Conservation (phyloP, 306 rosid species). For the Lathyrus sativus region DNA sequence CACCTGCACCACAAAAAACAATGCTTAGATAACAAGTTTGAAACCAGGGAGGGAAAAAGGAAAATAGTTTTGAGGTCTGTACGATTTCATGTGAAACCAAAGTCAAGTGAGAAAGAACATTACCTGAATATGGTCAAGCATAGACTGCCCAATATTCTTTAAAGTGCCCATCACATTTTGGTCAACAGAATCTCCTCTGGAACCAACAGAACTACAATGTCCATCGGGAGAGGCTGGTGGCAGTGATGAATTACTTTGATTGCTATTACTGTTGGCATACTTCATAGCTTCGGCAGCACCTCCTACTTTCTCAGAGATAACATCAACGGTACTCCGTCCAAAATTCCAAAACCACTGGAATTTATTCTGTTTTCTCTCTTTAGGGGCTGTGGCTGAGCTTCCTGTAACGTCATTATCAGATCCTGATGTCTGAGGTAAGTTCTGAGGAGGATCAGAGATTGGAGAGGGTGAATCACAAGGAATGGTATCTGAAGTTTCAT, state of each 20-base stretch:
- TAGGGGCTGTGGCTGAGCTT: slow-evolving; percentile 45
- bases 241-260: slow-evolving; percentile 38
- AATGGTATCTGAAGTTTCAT: slow-evolving; percentile 43
- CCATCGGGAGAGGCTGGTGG: slow-evolving; percentile 42
- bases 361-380: slow-evolving; percentile 70
- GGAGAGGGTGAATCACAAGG: slow-evolving; percentile 46
- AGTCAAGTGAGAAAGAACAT: slow-evolving; percentile 14
- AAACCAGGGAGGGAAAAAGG: slow-evolving; percentile 1
- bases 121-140: slow-evolving; percentile 98
- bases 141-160: slow-evolving; percentile 89
- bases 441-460: slow-evolving; percentile 46
- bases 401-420: slow-evolving; percentile 38
- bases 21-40: slow-evolving; percentile 5
- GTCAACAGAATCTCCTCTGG: slow-evolving; percentile 66
- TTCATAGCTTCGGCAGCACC: slow-evolving; percentile 48
- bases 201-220: slow-evolving; percentile 45
- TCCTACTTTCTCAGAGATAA: slow-evolving; percentile 58
- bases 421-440: slow-evolving; percentile 47
- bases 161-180: slow-evolving; percentile 76
- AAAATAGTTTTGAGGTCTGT: slow-evolving; percentile 3
- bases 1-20: slow-evolving; percentile 54
- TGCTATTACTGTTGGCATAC: slow-evolving; percentile 38
- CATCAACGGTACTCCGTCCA: slow-evolving; percentile 63
- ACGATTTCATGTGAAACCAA: slow-evolving; percentile 26
- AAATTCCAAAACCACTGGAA: slow-evolving; percentile 85